Evolutionary conservation across 306 rosid species (phyloP), one percentile per base, ranked within the genome.

Genomic region (Pachyrhizus erosus): DNA sequence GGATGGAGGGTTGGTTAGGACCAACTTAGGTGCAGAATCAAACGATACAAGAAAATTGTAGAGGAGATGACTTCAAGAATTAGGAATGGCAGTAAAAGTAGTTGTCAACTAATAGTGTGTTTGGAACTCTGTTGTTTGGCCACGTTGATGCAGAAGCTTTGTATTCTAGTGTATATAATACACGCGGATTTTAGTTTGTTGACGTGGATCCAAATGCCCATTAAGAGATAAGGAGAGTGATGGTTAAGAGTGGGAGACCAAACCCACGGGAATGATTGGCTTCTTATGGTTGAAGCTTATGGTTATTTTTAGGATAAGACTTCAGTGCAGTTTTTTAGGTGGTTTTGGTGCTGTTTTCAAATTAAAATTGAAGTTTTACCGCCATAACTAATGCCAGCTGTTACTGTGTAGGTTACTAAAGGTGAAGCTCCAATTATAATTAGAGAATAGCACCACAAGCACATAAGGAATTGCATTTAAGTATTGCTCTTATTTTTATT

Each of bases 171-270:
- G 43, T 39, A 39, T 39, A 39, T 2, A 31, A 31, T 2, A 31
- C 34, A 31, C 4, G 34, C 34, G 4, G 3, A 31, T 31, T 31
- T 31, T 31, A 39, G 10, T 42, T 13, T 42, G 48, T 42, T 42
- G 48, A 42, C 3, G 1, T 42, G 13, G 14, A 2, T 42, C 48
- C 48, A 42, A 42, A 42, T 14, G 10, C 48, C 42, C 13, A 42
- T 42, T 11, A 51, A 18, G 66, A 51, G 40, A 66, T 67, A 9
- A 79, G 58, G 45, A 68, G 42, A 37, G 43, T 39, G 45, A n/a
- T 69, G 9, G 21, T 24, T 52, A 68, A 23, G 76, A 24, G 43
- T 4, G 55, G 69, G 69, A 79, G 43, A 68, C 64, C 43, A 52
- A 79, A 79, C 23, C 10, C 14, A 11, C 10, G 18, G 45, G 20